A percentile compares a stretch with the other conserved stretches of the same genome.
Conservation (phyloP, 768 basidiomycete species). For the Xerocomus potaroensis region DNA sequence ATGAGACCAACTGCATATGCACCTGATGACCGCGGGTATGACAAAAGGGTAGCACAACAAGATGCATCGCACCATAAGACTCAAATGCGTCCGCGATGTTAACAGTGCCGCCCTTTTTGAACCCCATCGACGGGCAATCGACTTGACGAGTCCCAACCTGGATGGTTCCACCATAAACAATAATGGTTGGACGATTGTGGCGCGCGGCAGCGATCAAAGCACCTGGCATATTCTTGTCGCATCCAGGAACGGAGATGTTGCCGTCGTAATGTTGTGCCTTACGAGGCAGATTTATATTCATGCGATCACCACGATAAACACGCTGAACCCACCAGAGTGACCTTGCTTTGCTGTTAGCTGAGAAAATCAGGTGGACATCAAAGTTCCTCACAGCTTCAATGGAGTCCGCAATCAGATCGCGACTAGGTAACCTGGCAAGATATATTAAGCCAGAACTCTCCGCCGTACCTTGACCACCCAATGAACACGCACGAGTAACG, state of each 20-base stretch:
- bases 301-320: neutral
- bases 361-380: neutral
- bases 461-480: neutral
- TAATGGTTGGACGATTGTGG: conserved; percentile 84
- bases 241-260: conserved; percentile 83
- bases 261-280: conserved; percentile 88
- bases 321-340: conserved; percentile 45
- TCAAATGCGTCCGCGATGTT: conserved; percentile 86
- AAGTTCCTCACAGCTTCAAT: conserved; percentile 63
- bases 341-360: conserved; percentile 32
- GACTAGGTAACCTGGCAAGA: conserved; percentile 63
- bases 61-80: conserved; percentile 55
- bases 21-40: conserved; percentile 38
- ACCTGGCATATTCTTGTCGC: conserved; percentile 93
- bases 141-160: conserved; percentile 69
- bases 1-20: conserved; percentile 76
- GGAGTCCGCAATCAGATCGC: conserved; percentile 87
- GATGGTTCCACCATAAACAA: conserved; percentile 85
- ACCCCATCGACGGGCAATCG: conserved; percentile 78
- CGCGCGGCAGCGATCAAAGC: conserved; percentile 82
- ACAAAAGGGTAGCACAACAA: neutral
- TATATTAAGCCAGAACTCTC: neutral
- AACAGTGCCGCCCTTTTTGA: conserved; percentile 73
- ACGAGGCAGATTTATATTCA: conserved; percentile 1
- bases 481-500: conserved; percentile 65